Base-by-base conservation (phyloP, 2,329 filamentous ascomycete genomes). In the Pleurostoma richardsiae region DNA sequence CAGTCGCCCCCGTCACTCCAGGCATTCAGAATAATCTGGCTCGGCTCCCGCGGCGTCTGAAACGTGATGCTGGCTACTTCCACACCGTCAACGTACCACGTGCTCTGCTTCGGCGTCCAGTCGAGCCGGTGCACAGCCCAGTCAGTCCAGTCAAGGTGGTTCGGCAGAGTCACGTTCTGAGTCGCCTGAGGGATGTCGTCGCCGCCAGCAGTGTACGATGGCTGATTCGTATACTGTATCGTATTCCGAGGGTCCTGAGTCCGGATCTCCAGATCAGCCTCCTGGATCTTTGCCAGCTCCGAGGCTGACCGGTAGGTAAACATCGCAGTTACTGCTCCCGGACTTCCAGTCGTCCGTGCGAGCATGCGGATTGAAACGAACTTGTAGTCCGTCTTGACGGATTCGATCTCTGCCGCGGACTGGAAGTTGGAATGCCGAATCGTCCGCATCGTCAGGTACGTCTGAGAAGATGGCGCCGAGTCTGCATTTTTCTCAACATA, bases 1-100 rank as follows among this genome's bases (percentile, higher is more conserved):
- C 79, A 84, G 42, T 65, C 63, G 4, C 80, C 79, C 26, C 80
- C 80, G 50, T 83, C 74, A 47, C 77, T 76, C 80, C 80, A 84
- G 42, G 78, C 70, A 55, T 83, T 84, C 54, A 84, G 65, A 30
- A 80, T 71, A 42, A 84, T 59, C 45, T 71, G 69, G 33, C 72
- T 73, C 4, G 72, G 65, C 43, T 78, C 73, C 28, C 69, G 65
- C 0, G 81, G 80, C 10, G 76, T 73, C 48, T 80, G 77, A 55
- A 80, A 79, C 4, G 66, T 67, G 52, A 79, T 81, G 27, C 66
- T 72, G 3, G 77, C 73, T 2, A 74, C 67, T 54, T 77, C 61
- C 36, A 67, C 57, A 30, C 71, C 74, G 53, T 82, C 67, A 26
- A 80, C 68, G 52, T 71, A 83, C 79, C 80, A 84, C 27, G 71